Evolutionary conservation across 495 filamentous ascomycete genomes (phyloP).

Genomic region (Penicillium flavigenum): DNA sequence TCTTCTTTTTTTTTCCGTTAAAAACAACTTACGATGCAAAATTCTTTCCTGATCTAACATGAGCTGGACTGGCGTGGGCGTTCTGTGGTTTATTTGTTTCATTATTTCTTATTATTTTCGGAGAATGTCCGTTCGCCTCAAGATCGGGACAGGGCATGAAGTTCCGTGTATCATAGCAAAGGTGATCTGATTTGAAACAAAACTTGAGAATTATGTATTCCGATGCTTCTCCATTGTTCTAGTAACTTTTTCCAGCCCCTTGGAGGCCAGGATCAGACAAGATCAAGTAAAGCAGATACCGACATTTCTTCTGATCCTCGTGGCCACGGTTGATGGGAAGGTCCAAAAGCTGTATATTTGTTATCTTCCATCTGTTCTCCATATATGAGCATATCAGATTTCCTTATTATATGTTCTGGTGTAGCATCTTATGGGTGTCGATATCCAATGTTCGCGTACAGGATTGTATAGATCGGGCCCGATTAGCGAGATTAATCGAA

Average conservation of each 20-base stretch:
- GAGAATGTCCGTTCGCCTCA: constrained; percentile 1
- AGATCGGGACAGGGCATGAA: constrained; percentile 13
- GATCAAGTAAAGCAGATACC: constrained; percentile 8
- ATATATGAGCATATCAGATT: neutral
- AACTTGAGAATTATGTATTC: neutral
- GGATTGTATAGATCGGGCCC: constrained; percentile 15
- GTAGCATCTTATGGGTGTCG: neutral
- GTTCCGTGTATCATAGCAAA: constrained; percentile 21
- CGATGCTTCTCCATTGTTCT: neutral
- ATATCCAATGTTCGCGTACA: neutral
- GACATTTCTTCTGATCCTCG: constrained; percentile 19
- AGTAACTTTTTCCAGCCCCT: neutral
- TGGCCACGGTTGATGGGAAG: neutral
- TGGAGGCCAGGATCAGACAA: constrained; percentile 18
- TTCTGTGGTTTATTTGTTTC: constrained; percentile 12
- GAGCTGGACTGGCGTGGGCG: constrained; percentile 13
- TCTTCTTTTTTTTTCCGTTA: neutral
- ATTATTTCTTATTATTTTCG: constrained; percentile 10
- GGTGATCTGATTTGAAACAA: constrained; percentile 4
- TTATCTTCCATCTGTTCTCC: neutral
- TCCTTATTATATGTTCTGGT: neutral
- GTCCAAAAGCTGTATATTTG: neutral
- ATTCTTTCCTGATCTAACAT: constrained; percentile 12
- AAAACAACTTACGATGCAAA: constrained; percentile 3
- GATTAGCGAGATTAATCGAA: constrained; percentile 16